Conservation (phyloP, 2,329 filamentous ascomycete genomes). For the Botrytis pseudocinerea region DNA sequence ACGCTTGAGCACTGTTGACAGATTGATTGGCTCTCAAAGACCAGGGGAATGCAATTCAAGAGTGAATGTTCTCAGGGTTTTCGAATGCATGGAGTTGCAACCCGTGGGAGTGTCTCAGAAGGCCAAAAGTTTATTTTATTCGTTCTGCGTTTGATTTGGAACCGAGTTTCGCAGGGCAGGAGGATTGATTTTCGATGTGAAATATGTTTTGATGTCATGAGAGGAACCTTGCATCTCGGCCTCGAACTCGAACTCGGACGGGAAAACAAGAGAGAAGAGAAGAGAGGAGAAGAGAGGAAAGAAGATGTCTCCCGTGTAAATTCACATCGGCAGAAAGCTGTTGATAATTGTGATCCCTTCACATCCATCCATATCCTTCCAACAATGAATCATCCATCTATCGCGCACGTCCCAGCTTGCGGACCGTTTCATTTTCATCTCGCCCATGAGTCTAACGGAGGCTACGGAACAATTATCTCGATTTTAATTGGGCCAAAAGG, state of each 20-base stretch:
- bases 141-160: neutral
- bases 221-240: neutral
- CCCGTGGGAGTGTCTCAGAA: conserved; percentile 11
- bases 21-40: conserved; percentile 4
- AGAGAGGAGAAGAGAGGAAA: neutral
- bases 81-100: neutral
- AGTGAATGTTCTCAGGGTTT: neutral
- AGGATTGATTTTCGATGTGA: neutral
- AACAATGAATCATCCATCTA: neutral
- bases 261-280: neutral
- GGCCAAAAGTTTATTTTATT: conserved; percentile 2
- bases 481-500: neutral
- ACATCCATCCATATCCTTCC: neutral
- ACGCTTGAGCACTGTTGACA: conserved; percentile 15
- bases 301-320: neutral
- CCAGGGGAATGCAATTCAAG: neutral
- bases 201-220: neutral
- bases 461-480: neutral
- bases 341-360: neutral
- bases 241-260: neutral
- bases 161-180: neutral
- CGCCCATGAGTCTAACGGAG: neutral
- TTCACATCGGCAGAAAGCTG: neutral
- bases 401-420: neutral
- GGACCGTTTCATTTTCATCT: neutral